Conservation (phyloP, 352 stramenopile genomes). For the Peronospora belbahrii region DNA sequence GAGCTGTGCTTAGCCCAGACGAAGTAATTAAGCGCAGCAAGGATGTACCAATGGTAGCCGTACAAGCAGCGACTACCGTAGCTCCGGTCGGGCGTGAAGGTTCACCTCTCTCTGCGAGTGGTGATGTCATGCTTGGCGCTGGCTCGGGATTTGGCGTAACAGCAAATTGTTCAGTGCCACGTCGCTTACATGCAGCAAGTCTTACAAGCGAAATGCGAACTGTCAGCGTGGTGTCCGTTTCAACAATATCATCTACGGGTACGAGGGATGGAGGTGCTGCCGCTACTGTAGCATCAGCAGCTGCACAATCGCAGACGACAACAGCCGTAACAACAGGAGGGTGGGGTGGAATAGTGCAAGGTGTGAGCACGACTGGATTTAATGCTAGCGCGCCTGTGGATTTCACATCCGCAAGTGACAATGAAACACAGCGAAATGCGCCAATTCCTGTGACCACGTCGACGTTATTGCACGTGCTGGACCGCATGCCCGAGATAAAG, state of each 20-base stretch:
- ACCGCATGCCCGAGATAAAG: conserved; percentile 86
- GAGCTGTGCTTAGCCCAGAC: conserved; percentile 45
- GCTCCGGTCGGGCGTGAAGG: conserved; percentile 43
- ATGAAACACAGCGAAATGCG: conserved; percentile 13
- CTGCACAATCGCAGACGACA: background rate
- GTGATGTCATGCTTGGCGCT: conserved; percentile 43
- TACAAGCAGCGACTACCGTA: conserved; percentile 63
- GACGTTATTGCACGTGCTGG: conserved; percentile 69
- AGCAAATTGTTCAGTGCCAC: conserved; percentile 23
- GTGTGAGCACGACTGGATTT: conserved; percentile 18
- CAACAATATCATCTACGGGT: conserved; percentile 9
- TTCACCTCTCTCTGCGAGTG: conserved; percentile 37
- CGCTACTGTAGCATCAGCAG: conserved; percentile 3
- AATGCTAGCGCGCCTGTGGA: conserved; percentile 8
- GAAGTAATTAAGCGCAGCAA: conserved; percentile 86
- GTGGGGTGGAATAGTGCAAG: conserved; percentile 28
- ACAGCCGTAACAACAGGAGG: conserved; percentile 15
- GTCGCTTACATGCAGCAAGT: conserved; percentile 36
- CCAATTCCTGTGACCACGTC: conserved; percentile 71
- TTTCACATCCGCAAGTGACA: conserved; percentile 3
- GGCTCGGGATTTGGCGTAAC: conserved; percentile 39
- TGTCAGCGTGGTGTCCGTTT: conserved; percentile 7
- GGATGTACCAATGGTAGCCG: conserved; percentile 58
- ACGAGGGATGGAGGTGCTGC: conserved; percentile 4
- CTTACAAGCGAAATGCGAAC: conserved; percentile 24